A percentile compares a stretch with the other conserved stretches of the same genome.
Evolutionary conservation across 2,329 filamentous ascomycete genomes (phyloP).

Genomic region (Talaromyces marneffei): DNA sequence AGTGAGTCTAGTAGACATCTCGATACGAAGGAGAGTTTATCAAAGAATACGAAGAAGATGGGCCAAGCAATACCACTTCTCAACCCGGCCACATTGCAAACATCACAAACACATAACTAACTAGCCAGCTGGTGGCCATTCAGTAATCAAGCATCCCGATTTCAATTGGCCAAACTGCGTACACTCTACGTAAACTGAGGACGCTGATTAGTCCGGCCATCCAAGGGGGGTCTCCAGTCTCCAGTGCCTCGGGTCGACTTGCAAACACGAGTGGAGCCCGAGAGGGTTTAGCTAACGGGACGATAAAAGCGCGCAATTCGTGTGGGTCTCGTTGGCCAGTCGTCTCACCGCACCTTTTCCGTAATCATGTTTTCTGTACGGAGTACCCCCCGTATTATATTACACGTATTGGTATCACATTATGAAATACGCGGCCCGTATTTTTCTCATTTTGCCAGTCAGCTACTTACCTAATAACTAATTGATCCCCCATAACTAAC

Average conservation of each 20-base stretch:
- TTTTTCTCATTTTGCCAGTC: background rate
- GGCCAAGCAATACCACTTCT: too few relatives aligned
- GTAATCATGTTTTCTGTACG: background rate
- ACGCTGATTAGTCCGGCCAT: background rate
- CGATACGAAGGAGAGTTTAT: background rate
- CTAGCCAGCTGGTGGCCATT: too few relatives aligned
- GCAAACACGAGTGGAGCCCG: slow-evolving; percentile 2
- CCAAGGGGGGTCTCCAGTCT: background rate
- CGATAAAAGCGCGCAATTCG: background rate
- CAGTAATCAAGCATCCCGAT: background rate
- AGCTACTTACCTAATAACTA: background rate
- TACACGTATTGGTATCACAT: background rate
- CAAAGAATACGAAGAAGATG: background rate
- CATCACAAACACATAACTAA: background rate
- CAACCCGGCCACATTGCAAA: background rate
- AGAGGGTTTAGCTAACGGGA: background rate
- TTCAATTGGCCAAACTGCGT: background rate
- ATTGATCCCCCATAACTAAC: background rate
- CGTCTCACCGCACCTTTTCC: slow-evolving; percentile 1
- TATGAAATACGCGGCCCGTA: background rate
- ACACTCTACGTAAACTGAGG: background rate
- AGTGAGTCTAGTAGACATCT: background rate
- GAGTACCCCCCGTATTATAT: background rate
- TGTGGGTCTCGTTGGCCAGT: background rate
- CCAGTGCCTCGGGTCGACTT: slow-evolving; percentile 11